Evolutionary conservation across 163 green algal species (phyloP).

Genomic region (Scenedesmus sp.): DNA sequence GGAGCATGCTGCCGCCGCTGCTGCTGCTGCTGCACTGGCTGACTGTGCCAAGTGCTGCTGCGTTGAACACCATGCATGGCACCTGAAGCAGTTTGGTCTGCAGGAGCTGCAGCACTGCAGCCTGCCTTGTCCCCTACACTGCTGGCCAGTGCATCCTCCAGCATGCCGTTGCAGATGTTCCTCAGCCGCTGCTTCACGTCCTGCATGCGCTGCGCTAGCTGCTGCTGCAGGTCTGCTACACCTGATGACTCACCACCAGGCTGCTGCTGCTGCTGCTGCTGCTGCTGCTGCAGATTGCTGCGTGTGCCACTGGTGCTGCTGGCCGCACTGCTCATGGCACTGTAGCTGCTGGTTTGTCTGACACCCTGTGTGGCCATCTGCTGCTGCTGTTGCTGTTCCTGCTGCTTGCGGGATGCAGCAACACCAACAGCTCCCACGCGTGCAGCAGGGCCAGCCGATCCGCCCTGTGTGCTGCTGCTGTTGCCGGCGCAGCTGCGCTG

Average conservation of each 20-base stretch:
- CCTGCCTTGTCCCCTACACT: not conserved
- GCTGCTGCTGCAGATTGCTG: not conserved
- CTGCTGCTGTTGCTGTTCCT: constrained; percentile 31
- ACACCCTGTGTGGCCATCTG: not conserved
- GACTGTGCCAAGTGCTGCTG: not conserved
- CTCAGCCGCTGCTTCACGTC: constrained; percentile 44
- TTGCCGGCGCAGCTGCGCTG: not conserved
- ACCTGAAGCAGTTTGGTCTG: not conserved
- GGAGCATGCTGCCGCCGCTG: not conserved
- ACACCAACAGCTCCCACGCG: not conserved
- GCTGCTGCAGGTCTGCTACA: constrained; percentile 23
- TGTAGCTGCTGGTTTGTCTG: not conserved
- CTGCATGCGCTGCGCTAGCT: constrained; percentile 12
- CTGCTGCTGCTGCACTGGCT: not conserved
- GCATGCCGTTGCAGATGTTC: constrained; percentile 10
- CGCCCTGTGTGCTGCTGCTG: not conserved
- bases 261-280: constrained; percentile 42
- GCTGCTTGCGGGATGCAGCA: not conserved
- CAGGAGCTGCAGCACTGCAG: not conserved
- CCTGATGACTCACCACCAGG: not conserved
- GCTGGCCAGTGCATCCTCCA: constrained; percentile 8
- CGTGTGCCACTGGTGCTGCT: not conserved
- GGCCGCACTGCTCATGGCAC: not conserved
- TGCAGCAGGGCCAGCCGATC: not conserved
- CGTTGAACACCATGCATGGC: not conserved